phyloP scores from a whole-genome alignment of 2,329 filamentous ascomycete species.

The Fonsecaea pugnacius region DNA sequence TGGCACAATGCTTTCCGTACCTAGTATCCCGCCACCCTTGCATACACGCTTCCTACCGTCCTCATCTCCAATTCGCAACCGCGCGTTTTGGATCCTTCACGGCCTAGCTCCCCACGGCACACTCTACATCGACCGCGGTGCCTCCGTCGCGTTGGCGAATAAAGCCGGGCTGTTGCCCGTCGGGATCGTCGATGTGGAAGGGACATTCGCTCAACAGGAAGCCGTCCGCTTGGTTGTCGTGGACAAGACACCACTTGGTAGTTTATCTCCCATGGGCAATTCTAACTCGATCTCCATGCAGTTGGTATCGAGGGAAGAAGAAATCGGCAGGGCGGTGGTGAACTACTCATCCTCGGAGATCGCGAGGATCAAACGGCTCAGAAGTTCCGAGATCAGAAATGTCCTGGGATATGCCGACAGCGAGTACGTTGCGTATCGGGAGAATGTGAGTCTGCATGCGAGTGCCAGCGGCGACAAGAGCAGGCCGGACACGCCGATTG shows the following conservation, averaged over 20 bases:
- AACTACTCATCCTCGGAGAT: conserved; percentile 93
- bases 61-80: conserved; percentile 80
- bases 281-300: conserved; percentile 26
- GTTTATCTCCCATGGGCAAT: conserved; percentile 42
- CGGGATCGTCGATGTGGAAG: conserved; percentile 87
- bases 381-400: conserved; percentile 78
- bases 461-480: conserved; percentile 23
- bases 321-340: conserved; percentile 86
- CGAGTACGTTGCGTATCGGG: conserved; percentile 87
- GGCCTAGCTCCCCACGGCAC: conserved; percentile 88
- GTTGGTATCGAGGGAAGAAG: conserved; percentile 53
- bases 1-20: conserved; percentile 33
- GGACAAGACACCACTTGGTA: conserved; percentile 53
- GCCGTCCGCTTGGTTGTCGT: conserved; percentile 85
- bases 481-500: conserved; percentile 34
- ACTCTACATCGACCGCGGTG: conserved; percentile 90
- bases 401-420: conserved; percentile 90
- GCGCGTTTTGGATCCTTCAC: conserved; percentile 96
- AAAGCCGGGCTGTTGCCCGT: conserved; percentile 89
- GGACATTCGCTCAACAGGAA: conserved; percentile 88
- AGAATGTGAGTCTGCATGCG: conserved; percentile 74
- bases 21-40: conserved; percentile 61
- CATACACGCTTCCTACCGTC: conserved; percentile 94
- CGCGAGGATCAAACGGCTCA: conserved; percentile 77
- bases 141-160: conserved; percentile 74